These are phyloP conservation scores for Boechera divaricarpa DNA, from an alignment of 345 rosid species.

Conservation along the genomic window DNA sequence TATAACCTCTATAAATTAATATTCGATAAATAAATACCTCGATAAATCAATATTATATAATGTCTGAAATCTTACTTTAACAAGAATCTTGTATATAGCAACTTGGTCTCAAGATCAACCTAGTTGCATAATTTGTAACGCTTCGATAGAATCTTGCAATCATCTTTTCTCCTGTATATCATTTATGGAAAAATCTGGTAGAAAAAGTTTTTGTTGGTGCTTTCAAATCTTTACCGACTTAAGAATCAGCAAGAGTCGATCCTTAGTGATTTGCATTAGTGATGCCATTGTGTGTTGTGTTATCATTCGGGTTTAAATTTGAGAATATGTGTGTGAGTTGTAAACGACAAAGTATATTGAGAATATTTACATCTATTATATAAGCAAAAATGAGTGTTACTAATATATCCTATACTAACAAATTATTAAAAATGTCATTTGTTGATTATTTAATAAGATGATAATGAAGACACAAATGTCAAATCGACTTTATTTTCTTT, in stretches of 20 bases:
- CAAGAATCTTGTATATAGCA: background rate
- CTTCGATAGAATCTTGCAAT: slow-evolving; percentile 1
- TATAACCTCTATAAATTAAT: too few species aligned
- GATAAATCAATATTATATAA: too few species aligned
- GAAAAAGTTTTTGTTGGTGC: background rate
- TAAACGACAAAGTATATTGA: too few species aligned
- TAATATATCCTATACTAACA: background rate
- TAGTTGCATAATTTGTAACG: background rate
- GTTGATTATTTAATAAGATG: slow-evolving; percentile 1
- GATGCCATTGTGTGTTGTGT: too few species aligned
- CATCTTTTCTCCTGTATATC: background rate
- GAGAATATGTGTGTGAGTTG: background rate
- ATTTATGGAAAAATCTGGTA: background rate
- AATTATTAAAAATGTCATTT: background rate
- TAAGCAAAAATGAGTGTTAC: background rate
- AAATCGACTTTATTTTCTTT: slow-evolving; percentile 43
- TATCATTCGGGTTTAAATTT: background rate
- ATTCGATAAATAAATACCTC: too few species aligned
- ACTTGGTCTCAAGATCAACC: slow-evolving; percentile 29
- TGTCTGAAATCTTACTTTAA: background rate
- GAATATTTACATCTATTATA: background rate
- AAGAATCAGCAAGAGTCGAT: background rate
- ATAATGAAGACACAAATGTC: slow-evolving; percentile 35
- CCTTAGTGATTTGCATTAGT: background rate
- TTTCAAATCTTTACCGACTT: background rate